Base-by-base conservation (phyloP, 2,329 filamentous ascomycete genomes). In the Sclerotinia nivalis region DNA sequence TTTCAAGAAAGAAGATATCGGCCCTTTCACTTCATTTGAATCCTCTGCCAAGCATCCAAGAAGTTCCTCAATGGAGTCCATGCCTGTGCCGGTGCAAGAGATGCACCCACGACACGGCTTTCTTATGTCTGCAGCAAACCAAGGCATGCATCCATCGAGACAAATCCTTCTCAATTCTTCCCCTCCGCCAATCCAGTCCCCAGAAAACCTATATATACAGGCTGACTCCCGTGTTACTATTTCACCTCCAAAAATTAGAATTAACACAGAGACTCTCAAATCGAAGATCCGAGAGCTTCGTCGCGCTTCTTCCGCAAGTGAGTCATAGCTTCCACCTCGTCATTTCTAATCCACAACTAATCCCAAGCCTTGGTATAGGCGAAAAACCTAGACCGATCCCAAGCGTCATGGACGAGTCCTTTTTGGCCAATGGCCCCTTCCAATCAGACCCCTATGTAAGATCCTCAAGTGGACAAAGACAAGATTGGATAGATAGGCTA, bases 361-460 rank as follows among this genome's bases (percentile, higher is more conserved):
- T 49, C 9, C n/a, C 67, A 25, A 40, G 40, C 40, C 40, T 43
- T 43, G 5, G 2, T 1, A 43, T 4, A 65, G 67, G n/a, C 13
- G 34, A 34, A 28, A 49, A 37, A n/a, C 67, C 59, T 4, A 64
- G 22, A 49, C 25, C 67, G 22, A 65, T 69, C 8, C 67, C 12
- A 55, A 69, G 45, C 13, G 10, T 64, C 5, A 37, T 65, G 58
- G 49, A 56, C 64, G 58, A 55, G 2, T 7, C 20, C 5, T 43
- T 22, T 8, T 37, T 50, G 10, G 25, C n/a, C 34, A n/a, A 65
- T 28, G n/a, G 40, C 9, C 31, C 2, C 12, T 60, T 59, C 34
- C 22, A 31, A 25, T 28, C 65, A 50, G 66, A 61, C 12, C 37
- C n/a, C n/a, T 13, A 56, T 47, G 47, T 54, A 28, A 62, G 34